These are phyloP conservation scores for Skeletonema tropicum DNA, from an alignment of 108 stramenopile species.

Conservation along the genomic window DNA sequence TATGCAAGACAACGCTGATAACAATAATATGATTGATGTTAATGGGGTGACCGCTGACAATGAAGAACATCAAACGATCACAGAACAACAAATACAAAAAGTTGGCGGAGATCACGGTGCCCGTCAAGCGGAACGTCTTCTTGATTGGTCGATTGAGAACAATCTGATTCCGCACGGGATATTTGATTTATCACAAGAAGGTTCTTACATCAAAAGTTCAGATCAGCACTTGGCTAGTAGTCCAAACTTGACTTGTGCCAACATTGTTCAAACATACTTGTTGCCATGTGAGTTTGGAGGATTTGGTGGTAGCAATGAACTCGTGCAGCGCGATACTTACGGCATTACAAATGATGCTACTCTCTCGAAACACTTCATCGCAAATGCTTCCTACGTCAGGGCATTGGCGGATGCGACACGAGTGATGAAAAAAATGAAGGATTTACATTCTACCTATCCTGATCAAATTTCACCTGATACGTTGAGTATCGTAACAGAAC, in stretches of 20 bases:
- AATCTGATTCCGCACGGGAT: slow-evolving; percentile 28
- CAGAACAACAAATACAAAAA: not conserved
- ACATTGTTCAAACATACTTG: slow-evolving; percentile 45
- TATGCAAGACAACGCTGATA: not conserved
- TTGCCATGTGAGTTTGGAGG: slow-evolving; percentile 37
- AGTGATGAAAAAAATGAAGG: slow-evolving; percentile 43
- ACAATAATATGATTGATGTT: not conserved
- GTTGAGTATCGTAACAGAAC: slow-evolving; percentile 36
- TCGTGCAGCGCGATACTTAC: not conserved
- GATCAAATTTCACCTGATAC: slow-evolving; percentile 36
- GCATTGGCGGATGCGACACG: slow-evolving; percentile 41
- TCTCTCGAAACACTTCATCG: slow-evolving; percentile 32
- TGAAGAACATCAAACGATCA: not conserved
- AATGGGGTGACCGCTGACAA: not conserved
- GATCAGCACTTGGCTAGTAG: slow-evolving; percentile 12
- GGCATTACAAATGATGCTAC: slow-evolving; percentile 25
- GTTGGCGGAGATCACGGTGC: slow-evolving; percentile 6
- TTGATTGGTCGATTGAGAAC: slow-evolving; percentile 41
- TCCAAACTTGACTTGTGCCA: slow-evolving; percentile 31
- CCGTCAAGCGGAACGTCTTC: slow-evolving; percentile 35
- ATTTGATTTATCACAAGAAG: slow-evolving; percentile 26
- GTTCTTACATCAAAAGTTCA: not conserved
- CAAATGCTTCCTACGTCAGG: slow-evolving; percentile 21
- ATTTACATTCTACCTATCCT: slow-evolving; percentile 23
- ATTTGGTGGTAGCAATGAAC: slow-evolving; percentile 17